These are phyloP conservation scores for Geoglossum glabrum DNA, from an alignment of 495 filamentous ascomycete species.

Conservation along the genomic window DNA sequence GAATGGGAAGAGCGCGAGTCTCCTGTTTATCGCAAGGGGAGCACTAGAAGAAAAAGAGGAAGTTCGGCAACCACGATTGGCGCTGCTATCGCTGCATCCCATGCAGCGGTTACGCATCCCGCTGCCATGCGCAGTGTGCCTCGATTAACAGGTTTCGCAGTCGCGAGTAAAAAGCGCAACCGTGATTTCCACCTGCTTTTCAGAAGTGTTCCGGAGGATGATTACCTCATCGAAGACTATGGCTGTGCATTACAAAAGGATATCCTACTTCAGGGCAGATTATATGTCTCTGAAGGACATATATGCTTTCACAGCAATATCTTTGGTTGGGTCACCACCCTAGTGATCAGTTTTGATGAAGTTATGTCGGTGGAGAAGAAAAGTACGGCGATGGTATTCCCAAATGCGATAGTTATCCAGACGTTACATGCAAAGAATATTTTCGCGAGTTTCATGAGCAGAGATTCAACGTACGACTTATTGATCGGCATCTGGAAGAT, in stretches of 20 bases:
- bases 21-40: conserved; percentile 49
- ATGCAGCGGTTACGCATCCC: conserved; percentile 44
- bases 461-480: conserved; percentile 91
- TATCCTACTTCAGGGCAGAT: conserved; percentile 79
- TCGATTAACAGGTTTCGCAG: conserved; percentile 83
- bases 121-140: conserved; percentile 34
- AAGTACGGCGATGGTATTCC: conserved; percentile 86
- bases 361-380: conserved; percentile 94
- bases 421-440: conserved; percentile 88
- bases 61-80: conserved; percentile 71
- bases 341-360: conserved; percentile 96
- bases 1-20: conserved; percentile 21
- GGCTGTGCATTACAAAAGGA: conserved; percentile 90
- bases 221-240: conserved; percentile 96
- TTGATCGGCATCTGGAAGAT: conserved; percentile 98
- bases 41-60: conserved; percentile 63
- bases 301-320: conserved; percentile 99
- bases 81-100: conserved; percentile 43
- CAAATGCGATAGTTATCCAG: conserved; percentile 92
- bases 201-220: conserved; percentile 90
- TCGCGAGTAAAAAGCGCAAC: conserved; percentile 89
- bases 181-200: conserved; percentile 87
- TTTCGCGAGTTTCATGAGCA: conserved; percentile 83
- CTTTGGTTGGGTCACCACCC: conserved; percentile 86
- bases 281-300: conserved; percentile 94